Percentiles rank a stretch among this genome's conserved stretches.
Conservation (phyloP, 1,284 basidiomycete species). For the Pholiota adiposa region DNA sequence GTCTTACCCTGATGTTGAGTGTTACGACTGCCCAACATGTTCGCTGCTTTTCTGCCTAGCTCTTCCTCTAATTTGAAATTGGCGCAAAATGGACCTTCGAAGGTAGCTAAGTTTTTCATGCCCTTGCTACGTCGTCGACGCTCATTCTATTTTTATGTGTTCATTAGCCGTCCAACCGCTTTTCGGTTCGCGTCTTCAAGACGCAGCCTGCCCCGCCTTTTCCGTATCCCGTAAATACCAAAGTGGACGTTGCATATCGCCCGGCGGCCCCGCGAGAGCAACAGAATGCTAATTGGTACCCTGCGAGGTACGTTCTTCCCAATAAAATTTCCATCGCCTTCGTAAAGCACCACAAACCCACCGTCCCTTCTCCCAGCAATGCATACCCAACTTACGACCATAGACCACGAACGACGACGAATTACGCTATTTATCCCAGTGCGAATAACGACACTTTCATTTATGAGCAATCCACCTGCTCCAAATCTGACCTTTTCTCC, state of each 20-base stretch:
- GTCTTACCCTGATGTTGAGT: conserved; percentile 32
- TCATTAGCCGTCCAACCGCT: conserved; percentile 45
- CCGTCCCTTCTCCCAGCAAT: conserved; percentile 16
- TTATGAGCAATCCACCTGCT: conserved; percentile 59
- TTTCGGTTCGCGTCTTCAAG: conserved; percentile 57
- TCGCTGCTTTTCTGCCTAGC: conserved; percentile 34
- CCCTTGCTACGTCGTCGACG: not conserved
- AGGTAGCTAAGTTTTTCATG: conserved; percentile 24
- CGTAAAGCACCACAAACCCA: conserved; percentile 21
- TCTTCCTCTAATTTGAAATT: conserved; percentile 29
- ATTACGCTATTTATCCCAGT: conserved; percentile 50
- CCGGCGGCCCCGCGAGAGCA: conserved; percentile 23
- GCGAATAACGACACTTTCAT: conserved; percentile 50
- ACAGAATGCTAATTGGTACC: conserved; percentile 35
- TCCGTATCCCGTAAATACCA: conserved; percentile 38
- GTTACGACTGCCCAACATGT: conserved; percentile 32
- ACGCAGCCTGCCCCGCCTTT: conserved; percentile 42
- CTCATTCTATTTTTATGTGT: conserved; percentile 15
- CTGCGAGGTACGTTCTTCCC: conserved; percentile 26
- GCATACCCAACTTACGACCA: conserved; percentile 20
- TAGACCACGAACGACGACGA: conserved; percentile 24
- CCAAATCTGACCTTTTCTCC: conserved; percentile 56
- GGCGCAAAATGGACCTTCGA: conserved; percentile 27
- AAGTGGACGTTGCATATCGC: conserved; percentile 49
- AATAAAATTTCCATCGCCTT: conserved; percentile 2